Conservation (phyloP, 352 stramenopile species). For the Phytophthora sansomeana region DNA sequence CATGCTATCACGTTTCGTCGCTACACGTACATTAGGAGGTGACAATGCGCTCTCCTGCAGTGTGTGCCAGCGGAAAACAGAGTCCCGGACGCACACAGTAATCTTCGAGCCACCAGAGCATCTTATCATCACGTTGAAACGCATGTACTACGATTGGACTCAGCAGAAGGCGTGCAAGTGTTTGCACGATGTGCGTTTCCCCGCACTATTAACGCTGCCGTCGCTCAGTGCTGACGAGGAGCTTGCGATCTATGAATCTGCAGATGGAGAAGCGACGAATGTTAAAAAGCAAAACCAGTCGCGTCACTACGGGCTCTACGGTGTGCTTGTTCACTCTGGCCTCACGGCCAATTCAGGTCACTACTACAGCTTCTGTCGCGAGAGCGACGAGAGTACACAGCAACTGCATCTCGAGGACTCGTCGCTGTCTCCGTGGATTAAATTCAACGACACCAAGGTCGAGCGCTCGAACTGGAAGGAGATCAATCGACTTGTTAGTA, state of each 20-base stretch:
- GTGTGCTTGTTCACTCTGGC: constrained; percentile 90
- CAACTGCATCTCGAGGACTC: constrained; percentile 87
- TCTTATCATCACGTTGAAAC: constrained; percentile 89
- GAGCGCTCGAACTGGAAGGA: constrained; percentile 83
- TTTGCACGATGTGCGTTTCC: constrained; percentile 85
- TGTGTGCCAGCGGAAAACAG: constrained; percentile 77
- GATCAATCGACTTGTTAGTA: constrained; percentile 77
- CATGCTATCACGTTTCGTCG: constrained; percentile 84
- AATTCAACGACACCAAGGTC: constrained; percentile 92
- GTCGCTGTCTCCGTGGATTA: constrained; percentile 86
- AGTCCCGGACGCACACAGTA: constrained; percentile 84
- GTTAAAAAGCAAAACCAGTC: constrained; percentile 40
- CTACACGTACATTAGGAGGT: constrained; percentile 78
- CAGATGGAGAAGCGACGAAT: constrained; percentile 12
- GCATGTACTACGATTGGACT: constrained; percentile 92
- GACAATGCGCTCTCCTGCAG: constrained; percentile 84
- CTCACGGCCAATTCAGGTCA: constrained; percentile 91
- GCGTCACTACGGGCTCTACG: constrained; percentile 89
- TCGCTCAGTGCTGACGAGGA: constrained; percentile 69
- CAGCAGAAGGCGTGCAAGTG: constrained; percentile 91
- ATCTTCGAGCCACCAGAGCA: constrained; percentile 82
- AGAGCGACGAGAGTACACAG: constrained; percentile 72
- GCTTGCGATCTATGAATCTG: constrained; percentile 29
- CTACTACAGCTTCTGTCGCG: constrained; percentile 92
- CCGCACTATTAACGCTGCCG: constrained; percentile 72